Evolutionary conservation across 345 rosid species (phyloP), one percentile per base, ranked within the genome.

Genomic region (Lumnitzera littorea): DNA sequence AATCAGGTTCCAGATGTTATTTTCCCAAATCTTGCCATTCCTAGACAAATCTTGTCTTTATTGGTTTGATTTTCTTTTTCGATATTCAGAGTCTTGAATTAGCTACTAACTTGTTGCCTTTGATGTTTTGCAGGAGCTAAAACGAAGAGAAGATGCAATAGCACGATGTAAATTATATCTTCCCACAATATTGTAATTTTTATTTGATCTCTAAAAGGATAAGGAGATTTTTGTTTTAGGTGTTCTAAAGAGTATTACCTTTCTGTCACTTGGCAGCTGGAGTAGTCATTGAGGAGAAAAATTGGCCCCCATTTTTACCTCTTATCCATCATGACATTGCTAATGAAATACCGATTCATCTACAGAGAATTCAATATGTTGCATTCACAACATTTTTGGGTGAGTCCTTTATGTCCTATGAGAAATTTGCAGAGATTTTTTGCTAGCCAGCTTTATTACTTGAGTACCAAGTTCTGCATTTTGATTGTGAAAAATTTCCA

Each of bases 261-360:
- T 63, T 58, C 50, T 43, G 61, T 67, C 72, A 58, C 67, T 77
- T 71, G 68, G 76, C 84, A 95, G 99, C 92, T 74, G 99, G 99
- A 74, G 78, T 91, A 74, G 82, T 86, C 58, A 76, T 91, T 48
- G 96, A 95, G 70, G 96, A 83, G 71, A 91, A 91, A 80, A 95
- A 95, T 50, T 95, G 96, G 96, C 99, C 99, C 0, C 91, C 92
- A 23, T 82, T 80, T 82, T 90, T 86, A 54, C 99, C 99, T 15
- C 16, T 95, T 50, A 95, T 95, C 74, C 97, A 95, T 73, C 95
- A 95, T 69, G 99, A 91, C 76, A 91, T 91, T 64, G 74, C 87
- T 61, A 86, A 80, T 63, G 97, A 95, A 77, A 95, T 91, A 76
- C 99, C 99, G 36, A 69, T 88, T 60, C 99, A 95, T 74, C 82